These are phyloP conservation scores for Chrysoporthe austroafricana DNA, from an alignment of 2,329 filamentous ascomycete species.

Conservation along the genomic window DNA sequence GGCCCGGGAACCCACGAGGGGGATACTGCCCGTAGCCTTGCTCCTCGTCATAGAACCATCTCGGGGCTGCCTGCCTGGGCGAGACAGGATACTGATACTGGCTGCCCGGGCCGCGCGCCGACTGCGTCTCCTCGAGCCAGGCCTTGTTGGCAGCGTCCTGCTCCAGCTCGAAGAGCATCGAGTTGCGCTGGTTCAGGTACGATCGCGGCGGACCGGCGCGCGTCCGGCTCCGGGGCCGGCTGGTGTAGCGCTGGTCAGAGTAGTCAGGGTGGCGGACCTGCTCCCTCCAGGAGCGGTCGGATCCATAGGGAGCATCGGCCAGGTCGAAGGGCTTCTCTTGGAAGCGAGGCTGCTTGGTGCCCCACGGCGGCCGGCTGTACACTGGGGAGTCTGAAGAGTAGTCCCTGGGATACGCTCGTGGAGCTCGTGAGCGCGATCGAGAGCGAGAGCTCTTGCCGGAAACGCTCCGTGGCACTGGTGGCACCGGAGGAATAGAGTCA, in stretches of 20 bases:
- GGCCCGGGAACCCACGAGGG: neutral
- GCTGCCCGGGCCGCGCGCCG: neutral
- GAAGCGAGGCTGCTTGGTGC: constrained; percentile 17
- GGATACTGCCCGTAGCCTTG: constrained; percentile 19
- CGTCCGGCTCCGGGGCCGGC: neutral
- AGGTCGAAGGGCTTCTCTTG: constrained; percentile 15
- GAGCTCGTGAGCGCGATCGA: constrained; percentile 5
- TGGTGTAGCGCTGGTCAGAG: constrained; percentile 13
- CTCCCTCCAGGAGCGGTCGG: constrained; percentile 25
- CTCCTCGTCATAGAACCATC: constrained; percentile 25
- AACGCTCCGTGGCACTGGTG: constrained; percentile 13
- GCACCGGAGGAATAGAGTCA: constrained; percentile 17
- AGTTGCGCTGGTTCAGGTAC: constrained; percentile 19
- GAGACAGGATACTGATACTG: constrained; percentile 15
- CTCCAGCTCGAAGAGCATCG: neutral
- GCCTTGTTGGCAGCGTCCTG: constrained; percentile 16
- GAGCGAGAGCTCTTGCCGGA: constrained; percentile 17
- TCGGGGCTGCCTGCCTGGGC: constrained; percentile 15
- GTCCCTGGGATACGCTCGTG: constrained; percentile 6
- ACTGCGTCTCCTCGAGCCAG: constrained; percentile 20
- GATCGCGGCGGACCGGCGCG: constrained; percentile 20
- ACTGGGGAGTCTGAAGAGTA: constrained; percentile 20
- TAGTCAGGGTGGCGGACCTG: constrained; percentile 22
- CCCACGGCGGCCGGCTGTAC: constrained; percentile 7
- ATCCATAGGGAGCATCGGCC: constrained; percentile 15